phyloP scores from a whole-genome alignment of 2,329 filamentous ascomycete species.

The Shiraia bambusicola region DNA sequence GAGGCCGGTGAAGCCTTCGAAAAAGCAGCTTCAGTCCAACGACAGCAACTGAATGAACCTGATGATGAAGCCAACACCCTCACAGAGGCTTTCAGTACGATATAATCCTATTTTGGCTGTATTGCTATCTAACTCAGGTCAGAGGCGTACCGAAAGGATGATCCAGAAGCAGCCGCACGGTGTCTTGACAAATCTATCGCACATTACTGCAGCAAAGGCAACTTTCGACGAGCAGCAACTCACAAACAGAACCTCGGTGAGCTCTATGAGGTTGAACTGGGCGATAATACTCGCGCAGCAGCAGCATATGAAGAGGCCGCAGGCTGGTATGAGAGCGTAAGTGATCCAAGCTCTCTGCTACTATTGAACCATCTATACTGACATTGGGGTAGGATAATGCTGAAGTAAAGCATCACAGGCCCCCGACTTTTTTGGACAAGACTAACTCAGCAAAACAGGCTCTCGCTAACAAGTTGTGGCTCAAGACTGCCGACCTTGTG shows the following conservation, averaged over 20 bases:
- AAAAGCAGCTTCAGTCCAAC: slow-evolving; percentile 77
- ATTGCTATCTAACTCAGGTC: slow-evolving; percentile 11
- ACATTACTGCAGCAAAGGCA: slow-evolving; percentile 86
- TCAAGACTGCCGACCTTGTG: slow-evolving; percentile 87
- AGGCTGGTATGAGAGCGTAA: slow-evolving; percentile 72
- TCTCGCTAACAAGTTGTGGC: slow-evolving; percentile 87
- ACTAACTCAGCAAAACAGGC: slow-evolving; percentile 44
- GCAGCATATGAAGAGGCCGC: slow-evolving; percentile 84
- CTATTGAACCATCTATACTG: slow-evolving; percentile 10
- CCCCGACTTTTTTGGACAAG: slow-evolving; percentile 13
- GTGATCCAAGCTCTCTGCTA: slow-evolving; percentile 10
- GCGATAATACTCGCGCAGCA: slow-evolving; percentile 75
- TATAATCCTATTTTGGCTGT: neutral
- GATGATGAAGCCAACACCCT: slow-evolving; percentile 89
- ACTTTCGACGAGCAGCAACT: slow-evolving; percentile 85
- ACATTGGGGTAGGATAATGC: slow-evolving; percentile 37
- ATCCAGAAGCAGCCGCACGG: slow-evolving; percentile 78
- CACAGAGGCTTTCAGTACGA: slow-evolving; percentile 77
- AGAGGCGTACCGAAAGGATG: slow-evolving; percentile 82
- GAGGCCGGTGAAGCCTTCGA: slow-evolving; percentile 88
- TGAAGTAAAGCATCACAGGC: slow-evolving; percentile 27
- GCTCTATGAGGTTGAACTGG: slow-evolving; percentile 78
- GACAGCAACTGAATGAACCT: slow-evolving; percentile 79
- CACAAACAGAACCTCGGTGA: slow-evolving; percentile 89
- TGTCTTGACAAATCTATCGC: slow-evolving; percentile 78